A percentile compares a stretch with the other conserved stretches of the same genome.
phyloP scores from a whole-genome alignment of 495 filamentous ascomycete species.

The Hypoxylon rickii region DNA sequence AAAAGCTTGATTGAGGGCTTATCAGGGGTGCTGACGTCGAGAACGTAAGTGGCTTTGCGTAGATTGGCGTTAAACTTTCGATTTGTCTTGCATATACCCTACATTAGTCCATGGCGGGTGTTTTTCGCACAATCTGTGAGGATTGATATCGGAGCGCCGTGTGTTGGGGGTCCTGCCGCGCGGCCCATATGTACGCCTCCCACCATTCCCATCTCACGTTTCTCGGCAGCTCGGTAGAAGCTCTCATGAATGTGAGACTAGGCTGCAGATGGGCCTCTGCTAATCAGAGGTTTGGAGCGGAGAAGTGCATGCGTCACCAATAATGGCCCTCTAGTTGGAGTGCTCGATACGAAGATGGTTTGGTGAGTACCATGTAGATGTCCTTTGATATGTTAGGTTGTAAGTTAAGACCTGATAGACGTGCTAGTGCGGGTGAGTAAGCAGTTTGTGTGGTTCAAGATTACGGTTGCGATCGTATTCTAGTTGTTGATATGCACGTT shows the following conservation, averaged over 20 bases:
- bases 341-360: constrained; percentile 3
- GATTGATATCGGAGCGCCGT: constrained; percentile 5
- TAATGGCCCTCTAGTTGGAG: neutral
- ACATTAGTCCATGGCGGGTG: too few relatives aligned
- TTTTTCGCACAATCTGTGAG: constrained; percentile 3
- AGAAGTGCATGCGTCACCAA: constrained; percentile 4
- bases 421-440: too few relatives aligned
- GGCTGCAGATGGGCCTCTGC: constrained; percentile 21
- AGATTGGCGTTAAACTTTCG: neutral
- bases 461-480: constrained; percentile 7
- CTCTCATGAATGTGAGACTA: too few relatives aligned
- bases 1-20: constrained; percentile 11
- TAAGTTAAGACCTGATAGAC: too few relatives aligned
- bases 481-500: constrained; percentile 12
- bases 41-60: constrained; percentile 9
- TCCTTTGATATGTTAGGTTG: too few relatives aligned
- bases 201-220: neutral
- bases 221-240: too few relatives aligned
- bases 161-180: constrained; percentile 25
- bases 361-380: neutral
- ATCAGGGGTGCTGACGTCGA: neutral
- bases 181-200: constrained; percentile 14
- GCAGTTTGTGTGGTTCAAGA: constrained; percentile 3
- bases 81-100: too few relatives aligned
- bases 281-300: constrained; percentile 1